A percentile compares a stretch with the other conserved stretches of the same genome.
Conservation (phyloP, 1,284 basidiomycete genomes). For the Exobasidium cylindrosporum region DNA sequence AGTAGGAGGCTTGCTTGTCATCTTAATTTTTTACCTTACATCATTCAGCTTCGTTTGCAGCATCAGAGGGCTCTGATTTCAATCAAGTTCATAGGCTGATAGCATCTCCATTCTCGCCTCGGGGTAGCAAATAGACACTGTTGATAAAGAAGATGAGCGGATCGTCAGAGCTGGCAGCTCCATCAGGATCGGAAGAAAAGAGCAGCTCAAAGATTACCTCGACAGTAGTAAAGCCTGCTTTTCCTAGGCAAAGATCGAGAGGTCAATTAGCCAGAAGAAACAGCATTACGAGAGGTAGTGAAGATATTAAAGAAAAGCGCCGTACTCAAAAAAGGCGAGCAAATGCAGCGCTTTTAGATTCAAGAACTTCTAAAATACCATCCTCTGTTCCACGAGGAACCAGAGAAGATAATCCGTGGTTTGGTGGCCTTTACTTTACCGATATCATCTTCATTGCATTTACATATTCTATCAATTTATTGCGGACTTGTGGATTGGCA, state of each 20-base stretch:
- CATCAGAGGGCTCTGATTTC: too few relatives aligned
- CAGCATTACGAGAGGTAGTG: constrained; percentile 1
- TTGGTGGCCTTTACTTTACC: constrained; percentile 50
- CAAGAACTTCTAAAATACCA: not conserved
- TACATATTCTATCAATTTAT: constrained; percentile 41
- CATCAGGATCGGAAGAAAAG: too few relatives aligned
- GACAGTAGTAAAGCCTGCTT: not conserved
- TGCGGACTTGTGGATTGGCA: constrained; percentile 44
- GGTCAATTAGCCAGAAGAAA: constrained; percentile 15
- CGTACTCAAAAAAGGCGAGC: not conserved
- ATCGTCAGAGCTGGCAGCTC: too few relatives aligned
- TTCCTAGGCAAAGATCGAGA: constrained; percentile 7
- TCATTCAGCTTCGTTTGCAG: too few relatives aligned
- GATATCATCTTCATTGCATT: constrained; percentile 47
- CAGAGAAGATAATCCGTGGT: constrained; percentile 18
- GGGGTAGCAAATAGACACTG: too few relatives aligned
- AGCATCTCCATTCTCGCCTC: too few relatives aligned
- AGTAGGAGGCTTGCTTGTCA: too few relatives aligned
- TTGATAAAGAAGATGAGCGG: too few relatives aligned
- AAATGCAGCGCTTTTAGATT: not conserved
- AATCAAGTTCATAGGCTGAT: too few relatives aligned
- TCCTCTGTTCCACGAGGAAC: not conserved
- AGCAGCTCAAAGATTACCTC: too few relatives aligned
- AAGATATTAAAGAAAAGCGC: not conserved
- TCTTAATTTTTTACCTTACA: too few relatives aligned